Evolutionary conservation across 2,329 filamentous ascomycete species (phyloP), one percentile per base, ranked within the genome.

Genomic region (Gliomastix tumulicola): DNA sequence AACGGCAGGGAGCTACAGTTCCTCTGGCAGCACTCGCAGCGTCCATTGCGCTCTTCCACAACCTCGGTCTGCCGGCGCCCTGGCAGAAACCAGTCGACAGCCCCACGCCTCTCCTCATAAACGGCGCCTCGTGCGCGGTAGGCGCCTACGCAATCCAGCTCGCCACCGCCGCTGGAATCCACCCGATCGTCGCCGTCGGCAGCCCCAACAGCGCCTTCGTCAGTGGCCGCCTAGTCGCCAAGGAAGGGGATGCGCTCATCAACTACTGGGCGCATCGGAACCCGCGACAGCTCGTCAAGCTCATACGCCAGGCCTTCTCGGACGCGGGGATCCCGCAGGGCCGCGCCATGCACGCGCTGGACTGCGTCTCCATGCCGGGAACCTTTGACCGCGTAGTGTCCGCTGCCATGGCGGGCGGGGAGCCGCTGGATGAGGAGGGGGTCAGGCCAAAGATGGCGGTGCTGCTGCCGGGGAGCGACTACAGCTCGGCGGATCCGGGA

Each of bases 131-230:
- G 1, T 65, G 66, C 1, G 66, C 74, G 0, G 73, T 79, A 0
- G 78, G 76, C 6, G 62, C 71, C 3, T 80, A 68, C 42, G 73
- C 67, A 1, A 63, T 81, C 37, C 73, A 82, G 46, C 60, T 82
- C 2, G n/a, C 69, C 5, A 49, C 45, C 0, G 53, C 42, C 4
- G 55, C 63, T 3, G 71, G 74, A 38, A 69, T 80, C 18, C 73
- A 79, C 44, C 76, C 77, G 0, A 62, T 81, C 22, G 75, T 81
- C 41, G 66, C 64, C 5, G 58, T 82, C n/a, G n/a, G n/a, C n/a
- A n/a, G n/a, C n/a, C 13, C 16, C 15, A 44, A 43, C 35, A 47
- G 44, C 37, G 32, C 35, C 1, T 46, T 46, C 15, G 39, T 47
- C 7, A 32, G 25, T 32, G 28, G 32, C 3, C 21, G 41, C 8